Evolutionary conservation across 169 alveolate species (phyloP).

Genomic region (Cryptosporidium andersoni): DNA sequence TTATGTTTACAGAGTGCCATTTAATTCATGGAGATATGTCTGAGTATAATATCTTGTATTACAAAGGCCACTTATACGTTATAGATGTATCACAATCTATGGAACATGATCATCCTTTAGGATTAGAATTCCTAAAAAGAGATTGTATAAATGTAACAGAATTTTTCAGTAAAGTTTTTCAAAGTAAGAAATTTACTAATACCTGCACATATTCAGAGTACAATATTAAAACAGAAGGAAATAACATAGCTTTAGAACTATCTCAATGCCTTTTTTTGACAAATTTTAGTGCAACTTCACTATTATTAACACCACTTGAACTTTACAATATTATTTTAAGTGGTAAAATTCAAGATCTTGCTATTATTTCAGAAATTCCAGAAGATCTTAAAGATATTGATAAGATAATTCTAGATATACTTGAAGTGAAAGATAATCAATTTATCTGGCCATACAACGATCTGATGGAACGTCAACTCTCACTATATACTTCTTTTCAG

Average conservation of each 20-base stretch:
- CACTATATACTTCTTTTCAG: too few relatives aligned
- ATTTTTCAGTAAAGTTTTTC: slow-evolving; percentile 86
- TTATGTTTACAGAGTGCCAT: slow-evolving; percentile 90
- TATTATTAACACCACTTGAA: slow-evolving; percentile 42
- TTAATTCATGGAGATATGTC: slow-evolving; percentile 98
- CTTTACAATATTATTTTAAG: slow-evolving; percentile 32
- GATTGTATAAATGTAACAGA: slow-evolving; percentile 95
- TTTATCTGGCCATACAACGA: too few relatives aligned
- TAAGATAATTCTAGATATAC: too few relatives aligned
- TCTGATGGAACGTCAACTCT: too few relatives aligned
- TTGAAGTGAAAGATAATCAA: too few relatives aligned
- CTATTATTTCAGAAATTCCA: slow-evolving; percentile 11
- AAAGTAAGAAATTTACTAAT: slow-evolving; percentile 37
- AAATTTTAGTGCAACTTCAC: background rate
- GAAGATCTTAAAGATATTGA: background rate
- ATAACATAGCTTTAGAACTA: slow-evolving; percentile 3
- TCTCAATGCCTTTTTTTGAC: background rate
- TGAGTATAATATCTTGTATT: slow-evolving; percentile 93
- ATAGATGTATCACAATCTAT: slow-evolving; percentile 99
- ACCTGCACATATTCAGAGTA: too few relatives aligned
- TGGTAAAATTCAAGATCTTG: slow-evolving; percentile 11
- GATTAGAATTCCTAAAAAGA: slow-evolving; percentile 96
- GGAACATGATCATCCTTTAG: slow-evolving; percentile 98
- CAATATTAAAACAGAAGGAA: background rate
- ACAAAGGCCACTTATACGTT: slow-evolving; percentile 85